Evolutionary conservation across 2,329 filamentous ascomycete species (phyloP).

Genomic region (Macrophomina phaseolina): DNA sequence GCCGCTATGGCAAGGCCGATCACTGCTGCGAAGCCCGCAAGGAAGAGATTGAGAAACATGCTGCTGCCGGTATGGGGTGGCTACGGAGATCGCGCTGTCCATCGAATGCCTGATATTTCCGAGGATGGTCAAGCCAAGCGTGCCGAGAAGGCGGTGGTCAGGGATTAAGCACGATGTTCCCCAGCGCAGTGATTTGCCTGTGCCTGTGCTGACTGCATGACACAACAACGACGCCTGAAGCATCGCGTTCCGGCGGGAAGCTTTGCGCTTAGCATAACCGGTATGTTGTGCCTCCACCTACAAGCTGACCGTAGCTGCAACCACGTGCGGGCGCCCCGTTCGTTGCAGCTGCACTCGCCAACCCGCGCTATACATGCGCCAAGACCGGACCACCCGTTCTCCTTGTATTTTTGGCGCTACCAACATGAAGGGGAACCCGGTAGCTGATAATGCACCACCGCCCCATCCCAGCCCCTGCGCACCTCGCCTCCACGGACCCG

Average conservation of each 20-base stretch:
- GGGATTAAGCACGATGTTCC: conserved; percentile 6
- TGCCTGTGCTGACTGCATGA: not conserved
- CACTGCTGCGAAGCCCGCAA: not conserved
- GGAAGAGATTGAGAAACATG: conserved; percentile 8
- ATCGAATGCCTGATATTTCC: not conserved
- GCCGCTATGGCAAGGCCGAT: conserved; percentile 1
- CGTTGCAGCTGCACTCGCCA: not conserved
- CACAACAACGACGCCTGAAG: not conserved
- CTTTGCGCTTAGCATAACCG: not conserved
- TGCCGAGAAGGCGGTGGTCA: not conserved
- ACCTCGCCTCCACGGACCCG: conserved; percentile 10
- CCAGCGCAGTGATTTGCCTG: not conserved
- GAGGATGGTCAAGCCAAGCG: not conserved
- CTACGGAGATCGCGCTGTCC: not conserved
- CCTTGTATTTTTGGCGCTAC: not conserved
- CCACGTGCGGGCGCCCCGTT: not conserved
- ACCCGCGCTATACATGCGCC: not conserved
- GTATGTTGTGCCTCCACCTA: not conserved
- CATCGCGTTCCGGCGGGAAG: not conserved
- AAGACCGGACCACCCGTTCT: not conserved
- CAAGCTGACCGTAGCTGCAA: not conserved
- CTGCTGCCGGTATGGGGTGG: not conserved
- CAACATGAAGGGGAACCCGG: not conserved
- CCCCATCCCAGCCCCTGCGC: not conserved
- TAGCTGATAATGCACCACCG: not conserved